Conservation (phyloP, 768 basidiomycete species). For the Xerocomellus intermedius region DNA sequence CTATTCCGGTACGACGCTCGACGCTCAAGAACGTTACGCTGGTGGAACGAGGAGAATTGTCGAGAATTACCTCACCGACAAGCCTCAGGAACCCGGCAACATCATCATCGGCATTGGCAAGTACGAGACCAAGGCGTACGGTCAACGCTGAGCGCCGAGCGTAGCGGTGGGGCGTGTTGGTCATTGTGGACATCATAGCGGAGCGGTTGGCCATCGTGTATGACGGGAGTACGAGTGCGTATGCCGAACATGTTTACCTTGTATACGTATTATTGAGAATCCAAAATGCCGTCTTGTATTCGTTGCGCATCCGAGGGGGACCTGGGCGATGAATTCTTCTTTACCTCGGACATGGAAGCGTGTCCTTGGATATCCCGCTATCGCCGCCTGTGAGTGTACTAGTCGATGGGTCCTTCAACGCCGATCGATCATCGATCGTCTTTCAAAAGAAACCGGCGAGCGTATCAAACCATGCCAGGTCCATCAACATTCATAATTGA, state of each 20-base stretch:
- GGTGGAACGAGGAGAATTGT: conserved; percentile 67
- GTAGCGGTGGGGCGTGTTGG: not conserved
- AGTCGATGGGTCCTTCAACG: not conserved
- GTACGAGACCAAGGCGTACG: conserved; percentile 49
- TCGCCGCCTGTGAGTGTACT: not conserved
- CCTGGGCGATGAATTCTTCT: not conserved
- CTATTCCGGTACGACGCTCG: conserved; percentile 86
- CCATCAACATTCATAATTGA: not conserved
- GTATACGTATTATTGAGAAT: not conserved
- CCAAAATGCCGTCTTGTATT: not conserved
- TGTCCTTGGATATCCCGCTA: not conserved
- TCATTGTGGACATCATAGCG: not conserved
- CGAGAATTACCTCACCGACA: conserved; percentile 60
- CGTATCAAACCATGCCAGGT: not conserved
- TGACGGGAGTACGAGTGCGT: not conserved
- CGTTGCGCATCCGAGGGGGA: not conserved
- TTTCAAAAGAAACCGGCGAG: not conserved
- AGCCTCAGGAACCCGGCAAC: conserved; percentile 74
- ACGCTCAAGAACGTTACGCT: conserved; percentile 87
- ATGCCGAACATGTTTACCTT: not conserved
- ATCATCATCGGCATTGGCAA: conserved; percentile 74
- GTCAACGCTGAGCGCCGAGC: conserved; percentile 15
- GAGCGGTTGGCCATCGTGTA: not conserved
- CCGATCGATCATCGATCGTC: too few species aligned
- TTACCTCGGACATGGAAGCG: not conserved